Percentiles rank a stretch among this genome's conserved stretches.
These are phyloP conservation scores for Candida glucosophila DNA, from an alignment of 1,139 yeast genomes.

Conservation along the genomic window DNA sequence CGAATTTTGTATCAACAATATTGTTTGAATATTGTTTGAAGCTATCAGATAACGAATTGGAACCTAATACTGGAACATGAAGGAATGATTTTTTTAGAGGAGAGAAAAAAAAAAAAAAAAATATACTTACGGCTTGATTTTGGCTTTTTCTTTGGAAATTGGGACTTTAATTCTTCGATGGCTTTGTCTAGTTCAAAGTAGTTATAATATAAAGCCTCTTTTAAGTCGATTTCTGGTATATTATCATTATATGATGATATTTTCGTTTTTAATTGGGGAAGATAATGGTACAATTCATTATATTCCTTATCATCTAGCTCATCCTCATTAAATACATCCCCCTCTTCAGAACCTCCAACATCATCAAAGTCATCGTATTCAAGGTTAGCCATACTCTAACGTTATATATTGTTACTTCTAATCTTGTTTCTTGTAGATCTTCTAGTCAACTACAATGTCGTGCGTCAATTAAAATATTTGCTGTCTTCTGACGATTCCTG, in stretches of 20 bases:
- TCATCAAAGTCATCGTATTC: conserved; percentile 30
- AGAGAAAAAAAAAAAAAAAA: conserved; percentile 4
- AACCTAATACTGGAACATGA: too few species aligned
- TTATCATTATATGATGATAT: conserved; percentile 32
- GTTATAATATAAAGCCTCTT: conserved; percentile 53
- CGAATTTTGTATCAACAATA: too few species aligned
- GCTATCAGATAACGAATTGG: too few species aligned
- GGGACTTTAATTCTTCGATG: conserved; percentile 40
- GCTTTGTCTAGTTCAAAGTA: conserved; percentile 52
- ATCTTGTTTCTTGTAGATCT: too few species aligned
- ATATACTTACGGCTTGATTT: conserved; percentile 40
- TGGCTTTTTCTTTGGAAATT: conserved; percentile 28
- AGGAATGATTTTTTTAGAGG: too few species aligned
- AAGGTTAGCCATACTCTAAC: conserved; percentile 12
- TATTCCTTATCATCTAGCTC: conserved; percentile 42
- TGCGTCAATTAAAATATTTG: too few species aligned
- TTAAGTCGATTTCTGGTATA: conserved; percentile 43
- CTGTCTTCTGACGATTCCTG: too few species aligned
- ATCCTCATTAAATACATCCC: conserved; percentile 33
- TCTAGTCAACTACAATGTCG: too few species aligned
- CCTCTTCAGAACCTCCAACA: conserved; percentile 35
- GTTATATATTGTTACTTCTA: too few species aligned
- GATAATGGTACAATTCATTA: conserved; percentile 30
- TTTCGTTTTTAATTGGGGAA: conserved; percentile 31
- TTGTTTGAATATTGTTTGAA: too few species aligned